Base-by-base conservation (phyloP, 352 stramenopile species). In the Pythium aristosporum region DNA sequence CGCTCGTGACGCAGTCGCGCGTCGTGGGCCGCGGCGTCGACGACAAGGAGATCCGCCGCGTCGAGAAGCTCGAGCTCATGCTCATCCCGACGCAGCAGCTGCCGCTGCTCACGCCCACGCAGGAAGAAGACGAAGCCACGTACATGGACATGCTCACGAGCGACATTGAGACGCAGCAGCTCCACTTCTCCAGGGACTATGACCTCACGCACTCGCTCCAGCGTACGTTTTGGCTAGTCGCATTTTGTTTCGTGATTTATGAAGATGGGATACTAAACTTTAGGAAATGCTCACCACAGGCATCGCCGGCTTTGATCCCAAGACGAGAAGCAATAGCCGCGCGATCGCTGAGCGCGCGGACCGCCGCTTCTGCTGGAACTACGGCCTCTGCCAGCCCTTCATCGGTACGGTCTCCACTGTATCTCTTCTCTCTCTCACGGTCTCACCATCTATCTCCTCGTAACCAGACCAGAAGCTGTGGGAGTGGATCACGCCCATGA, bases 311-410 rank as follows among this genome's bases (percentile, higher is more conserved):
- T 80, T 91, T 21, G 70, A 87, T 37, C 69, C 62, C 23, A 87
- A 79, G 50, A 72, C 72, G 21, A 67, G 67, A n/a, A 85, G 64
- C 5, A 85, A 89, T 55, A 71, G 77, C 8, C 72, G 90, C 64
- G 36, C 20, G 25, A 60, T 66, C 50, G 43, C 49, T 30, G 62
- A 63, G 48, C 79, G 83, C n/a, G 88, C 89, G 0, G 94, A 98
- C 68, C 65, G 71, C 11, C 70, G 74, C 30, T 98, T 98, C 70
- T 97, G 96, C 73, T 98, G 91, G 91, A 98, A 98, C 74, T 88
- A 97, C 66, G 61, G 76, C 13, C 63, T 82, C 21, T 91, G 77
- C 58, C 68, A 67, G 3, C 44, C 73, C 11, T 85, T 94, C 18
- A 61, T 92, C 21, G 78, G 80, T 91, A 69, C 21, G 66, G 25